Base-by-base conservation (phyloP, 106 monocot genomes). In the Dendrobium chrysotoxum region DNA sequence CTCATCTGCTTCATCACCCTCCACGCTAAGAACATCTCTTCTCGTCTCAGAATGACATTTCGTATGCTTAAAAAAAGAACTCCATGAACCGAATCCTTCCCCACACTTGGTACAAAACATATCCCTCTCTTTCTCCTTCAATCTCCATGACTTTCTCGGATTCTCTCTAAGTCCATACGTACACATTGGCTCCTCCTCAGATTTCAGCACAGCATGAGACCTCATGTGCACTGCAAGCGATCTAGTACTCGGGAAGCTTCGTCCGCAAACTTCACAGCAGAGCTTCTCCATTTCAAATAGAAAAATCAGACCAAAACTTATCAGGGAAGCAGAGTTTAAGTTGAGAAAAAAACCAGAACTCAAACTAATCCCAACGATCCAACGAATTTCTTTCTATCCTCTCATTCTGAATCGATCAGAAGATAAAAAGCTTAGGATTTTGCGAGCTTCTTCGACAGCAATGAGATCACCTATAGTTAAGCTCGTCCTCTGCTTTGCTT, bases 141-240 rank as follows among this genome's bases (percentile, higher is more conserved):
- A 12, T 50, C 18, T 28, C 70, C 70, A 70, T 70, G 31, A 7
- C 13, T 70, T 70, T 30, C 15, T 70, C 1, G 70, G 70, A 35
- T 70, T 65, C 70, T 35, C 31, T n/a, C 70, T 70, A 4, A 70
- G 18, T 28, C 10, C 31, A 35, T 68, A 68, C 28, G 23, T 42
- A 26, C 54, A 21, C 68, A 25, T 68, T 68, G 67, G 8, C 68
- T 68, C 28, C 68, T 68, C 25, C 25, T 30, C 68, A 26, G 75
- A 78, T 53, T 28, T 44, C 28, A 17, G 2, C 10, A 53, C 0
- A 21, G 45, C 7, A 78, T 90, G 92, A 16, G 85, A 86, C 57
- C 57, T 57, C 57, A 4, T 28, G 35, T 70, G 70, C 18, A 3
- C 70, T 13, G 31, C 70, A 11, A 70, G 31, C 10, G 31, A 30